Evolutionary conservation across 768 basidiomycete genomes (phyloP), one percentile per base, ranked within the genome.

Genomic region (Trametes maxima): DNA sequence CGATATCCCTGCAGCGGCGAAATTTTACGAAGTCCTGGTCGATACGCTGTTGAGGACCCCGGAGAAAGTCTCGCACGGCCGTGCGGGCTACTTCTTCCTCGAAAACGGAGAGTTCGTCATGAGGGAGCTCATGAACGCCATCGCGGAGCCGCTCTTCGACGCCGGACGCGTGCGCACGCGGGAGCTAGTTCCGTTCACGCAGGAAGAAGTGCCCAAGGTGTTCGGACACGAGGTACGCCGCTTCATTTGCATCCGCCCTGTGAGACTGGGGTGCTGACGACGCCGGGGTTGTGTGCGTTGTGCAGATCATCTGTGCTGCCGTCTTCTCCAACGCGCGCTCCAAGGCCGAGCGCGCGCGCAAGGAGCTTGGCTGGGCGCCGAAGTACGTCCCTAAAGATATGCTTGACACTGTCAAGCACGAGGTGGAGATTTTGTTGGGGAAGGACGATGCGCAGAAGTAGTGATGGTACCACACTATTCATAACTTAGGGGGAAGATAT

Each of bases 291-390:
- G 8, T 33, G 28, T 33, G 28, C 28, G 4, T 5, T 21, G 17
- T 24, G 19, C 49, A 52, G 51, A 4, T 21, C 10, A 13, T 52
- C 10, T 36, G 21, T 4, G 36, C 13, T 12, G 21, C 22, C 10
- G 14, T 40, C 36, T 59, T 53, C 33, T 51, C 69, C 10, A 69
- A 70, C 60, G 66, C 69, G 16, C 68, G 69, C 6, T 63, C 59
- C 39, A 60, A 68, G n/a, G 69, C 59, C 4, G 67, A 64, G 7
- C 72, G 81, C 54, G 74, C 76, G 0, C 73, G 73, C 43, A 47
- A 73, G 14, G 68, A 69, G 10, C 64, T 85, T 50, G 84, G 85
- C 13, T 85, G 84, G 84, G 77, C 77, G 50, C 82, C 85, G 13
- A 76, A 65, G 56, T 76, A 77, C 64, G 77, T 70, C 7, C 81